A percentile compares a stretch with the other conserved stretches of the same genome.
Conservation (phyloP, 306 rosid species). For the Prunus mira region DNA sequence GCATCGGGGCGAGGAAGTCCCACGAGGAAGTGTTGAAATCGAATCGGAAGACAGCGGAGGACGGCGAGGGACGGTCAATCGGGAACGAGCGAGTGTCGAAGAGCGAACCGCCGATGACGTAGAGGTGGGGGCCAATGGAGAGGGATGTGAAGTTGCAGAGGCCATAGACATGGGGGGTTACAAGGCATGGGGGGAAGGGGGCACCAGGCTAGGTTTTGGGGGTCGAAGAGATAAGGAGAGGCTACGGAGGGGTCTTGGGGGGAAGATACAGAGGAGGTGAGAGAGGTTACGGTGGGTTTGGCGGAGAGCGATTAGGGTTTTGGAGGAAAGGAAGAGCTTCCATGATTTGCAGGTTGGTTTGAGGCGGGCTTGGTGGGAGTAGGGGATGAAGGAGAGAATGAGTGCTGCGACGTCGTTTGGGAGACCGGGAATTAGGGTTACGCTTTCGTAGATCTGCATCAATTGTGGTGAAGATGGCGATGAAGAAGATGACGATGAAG, state of each 20-base stretch:
- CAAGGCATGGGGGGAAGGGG: slow-evolving; percentile 79
- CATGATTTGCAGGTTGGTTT: slow-evolving; percentile 69
- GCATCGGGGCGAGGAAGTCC: slow-evolving; percentile 65
- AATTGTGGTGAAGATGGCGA: neutral
- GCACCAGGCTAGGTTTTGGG: slow-evolving; percentile 57
- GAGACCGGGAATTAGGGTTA: slow-evolving; percentile 58
- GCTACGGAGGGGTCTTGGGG: slow-evolving; percentile 68
- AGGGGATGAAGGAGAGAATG: slow-evolving; percentile 58
- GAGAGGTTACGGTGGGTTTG: slow-evolving; percentile 30
- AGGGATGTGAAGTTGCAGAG: slow-evolving; percentile 77
- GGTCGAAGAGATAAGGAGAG: slow-evolving; percentile 75
- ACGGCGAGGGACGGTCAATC: slow-evolving; percentile 66
- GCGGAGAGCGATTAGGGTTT: slow-evolving; percentile 44
- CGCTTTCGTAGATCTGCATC: slow-evolving; percentile 13
- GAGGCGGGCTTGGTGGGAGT: slow-evolving; percentile 57
- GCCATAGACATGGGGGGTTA: slow-evolving; percentile 72
- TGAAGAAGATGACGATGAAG: neutral
- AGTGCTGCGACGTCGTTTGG: slow-evolving; percentile 64
- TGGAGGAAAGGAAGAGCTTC: slow-evolving; percentile 58
- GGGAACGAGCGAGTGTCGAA: slow-evolving; percentile 92
- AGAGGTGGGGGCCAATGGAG: slow-evolving; percentile 53
- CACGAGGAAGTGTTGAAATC: slow-evolving; percentile 43
- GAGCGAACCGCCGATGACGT: slow-evolving; percentile 75
- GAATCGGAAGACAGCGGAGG: slow-evolving; percentile 52
- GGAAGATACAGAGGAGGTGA: slow-evolving; percentile 71